Conservation (phyloP, 805 yeast species). For the Huiozyma naganishii region DNA sequence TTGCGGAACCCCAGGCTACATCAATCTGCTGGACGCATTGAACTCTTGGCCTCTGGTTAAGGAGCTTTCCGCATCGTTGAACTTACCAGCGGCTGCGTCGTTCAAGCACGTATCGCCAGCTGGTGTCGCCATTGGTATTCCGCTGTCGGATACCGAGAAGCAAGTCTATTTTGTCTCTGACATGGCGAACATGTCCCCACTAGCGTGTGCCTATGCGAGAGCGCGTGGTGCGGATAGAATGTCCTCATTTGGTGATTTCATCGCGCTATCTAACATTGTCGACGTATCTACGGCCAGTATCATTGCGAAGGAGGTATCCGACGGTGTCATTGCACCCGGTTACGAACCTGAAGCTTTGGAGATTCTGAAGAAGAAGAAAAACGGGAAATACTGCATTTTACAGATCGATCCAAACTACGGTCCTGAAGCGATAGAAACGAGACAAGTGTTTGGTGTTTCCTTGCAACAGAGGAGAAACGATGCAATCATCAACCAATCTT, state of each 20-base stretch:
- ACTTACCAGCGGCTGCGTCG: slow-evolving; percentile 97
- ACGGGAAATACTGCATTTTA: slow-evolving; percentile 92
- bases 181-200: slow-evolving; percentile 88
- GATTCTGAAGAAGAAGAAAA: slow-evolving; percentile 82
- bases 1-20: slow-evolving; percentile 94
- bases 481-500: slow-evolving; percentile 82
- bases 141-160: slow-evolving; percentile 83
- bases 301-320: slow-evolving; percentile 94
- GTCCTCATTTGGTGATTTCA: slow-evolving; percentile 98
- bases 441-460: slow-evolving; percentile 93
- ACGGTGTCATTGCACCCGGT: slow-evolving; percentile 98
- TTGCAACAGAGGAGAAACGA: slow-evolving; percentile 96
- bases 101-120: slow-evolving; percentile 99
- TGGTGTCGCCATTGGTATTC: slow-evolving; percentile 96
- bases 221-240: slow-evolving; percentile 99
- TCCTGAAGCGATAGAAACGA: slow-evolving; percentile 72
- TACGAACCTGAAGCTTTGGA: slow-evolving; percentile 86
- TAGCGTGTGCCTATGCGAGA: slow-evolving; percentile 97
- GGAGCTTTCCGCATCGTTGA: slow-evolving; percentile 87
- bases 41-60: slow-evolving; percentile 98
- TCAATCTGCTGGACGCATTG: slow-evolving; percentile 89
- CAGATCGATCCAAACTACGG: slow-evolving; percentile 91
- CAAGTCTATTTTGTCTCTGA: slow-evolving; percentile 91
- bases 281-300: slow-evolving; percentile 94
- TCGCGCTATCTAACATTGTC: slow-evolving; percentile 92